These are phyloP conservation scores for Eleusine coracana DNA, from an alignment of 176 grass and related monocot genomes.

Conservation along the genomic window DNA sequence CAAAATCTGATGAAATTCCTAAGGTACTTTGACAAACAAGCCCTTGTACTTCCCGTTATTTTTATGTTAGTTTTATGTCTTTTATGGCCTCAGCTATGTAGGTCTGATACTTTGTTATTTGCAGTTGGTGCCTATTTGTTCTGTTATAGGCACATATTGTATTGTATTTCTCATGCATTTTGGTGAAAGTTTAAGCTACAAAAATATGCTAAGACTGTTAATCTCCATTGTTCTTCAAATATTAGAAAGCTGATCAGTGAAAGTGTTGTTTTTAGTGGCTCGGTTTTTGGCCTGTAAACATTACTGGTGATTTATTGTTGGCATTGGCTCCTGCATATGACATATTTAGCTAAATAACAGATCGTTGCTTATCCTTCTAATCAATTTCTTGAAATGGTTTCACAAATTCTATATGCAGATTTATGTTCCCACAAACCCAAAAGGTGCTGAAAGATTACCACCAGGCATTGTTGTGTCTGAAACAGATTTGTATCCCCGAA, in stretches of 20 bases:
- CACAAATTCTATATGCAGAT: conserved; percentile 41
- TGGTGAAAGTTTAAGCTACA: neutral
- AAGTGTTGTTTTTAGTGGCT: neutral
- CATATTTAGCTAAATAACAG: neutral
- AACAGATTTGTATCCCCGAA: conserved; percentile 72
- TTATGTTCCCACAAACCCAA: conserved; percentile 86
- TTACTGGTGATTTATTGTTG: neutral
- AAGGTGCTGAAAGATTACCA: conserved; percentile 86
- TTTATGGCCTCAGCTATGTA: neutral
- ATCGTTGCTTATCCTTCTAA: neutral
- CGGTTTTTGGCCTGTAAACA: neutral
- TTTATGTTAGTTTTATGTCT: conserved; percentile 1
- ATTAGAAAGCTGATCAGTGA: neutral
- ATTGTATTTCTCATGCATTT: conserved; percentile 16
- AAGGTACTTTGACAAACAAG: conserved; percentile 60
- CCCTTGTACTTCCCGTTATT: conserved; percentile 16
- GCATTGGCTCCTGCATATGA: neutral
- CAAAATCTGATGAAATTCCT: conserved; percentile 60
- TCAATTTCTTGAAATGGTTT: neutral
- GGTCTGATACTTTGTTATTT: conserved; percentile 11
- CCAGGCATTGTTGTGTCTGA: conserved; percentile 82
- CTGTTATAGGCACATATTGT: neutral
- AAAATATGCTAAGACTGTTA: neutral
- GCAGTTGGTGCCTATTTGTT: neutral
- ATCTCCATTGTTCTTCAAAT: neutral